These are phyloP conservation scores for Eucalyptus grandis DNA, from an alignment of 345 rosid species.

Conservation along the genomic window DNA sequence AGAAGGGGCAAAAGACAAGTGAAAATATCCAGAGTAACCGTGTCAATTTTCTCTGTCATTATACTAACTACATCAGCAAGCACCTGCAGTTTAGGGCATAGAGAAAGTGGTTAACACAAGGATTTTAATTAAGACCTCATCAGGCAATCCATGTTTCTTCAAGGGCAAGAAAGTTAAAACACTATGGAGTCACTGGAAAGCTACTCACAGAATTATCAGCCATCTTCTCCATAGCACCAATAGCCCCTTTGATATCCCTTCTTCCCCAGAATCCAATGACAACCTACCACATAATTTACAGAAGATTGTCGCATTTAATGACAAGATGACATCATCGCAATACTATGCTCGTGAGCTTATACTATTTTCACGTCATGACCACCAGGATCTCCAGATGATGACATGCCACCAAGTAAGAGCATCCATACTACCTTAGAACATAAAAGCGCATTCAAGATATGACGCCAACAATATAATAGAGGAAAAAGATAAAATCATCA, in stretches of 20 bases:
- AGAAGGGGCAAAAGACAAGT: conserved; percentile 83
- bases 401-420: not conserved
- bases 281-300: conserved; percentile 22
- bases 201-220: conserved; percentile 75
- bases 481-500: not conserved
- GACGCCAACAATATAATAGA: not conserved
- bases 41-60: conserved; percentile 55
- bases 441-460: not conserved
- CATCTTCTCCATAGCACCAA: conserved; percentile 84
- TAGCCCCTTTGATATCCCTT: conserved; percentile 66
- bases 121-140: not conserved
- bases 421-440: not conserved
- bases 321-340: not conserved
- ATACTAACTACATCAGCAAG: conserved; percentile 69
- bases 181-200: not conserved
- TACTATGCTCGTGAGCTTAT: not conserved
- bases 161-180: not conserved
- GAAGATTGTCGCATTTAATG: not conserved
- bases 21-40: conserved; percentile 70
- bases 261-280: conserved; percentile 88
- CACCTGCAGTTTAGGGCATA: conserved; percentile 34
- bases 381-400: not conserved
- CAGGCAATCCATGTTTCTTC: not conserved
- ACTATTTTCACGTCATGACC: not conserved
- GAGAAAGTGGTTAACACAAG: not conserved